Evolutionary conservation across 1,284 basidiomycete genomes (phyloP).

Genomic region (Chalciporus sp.): DNA sequence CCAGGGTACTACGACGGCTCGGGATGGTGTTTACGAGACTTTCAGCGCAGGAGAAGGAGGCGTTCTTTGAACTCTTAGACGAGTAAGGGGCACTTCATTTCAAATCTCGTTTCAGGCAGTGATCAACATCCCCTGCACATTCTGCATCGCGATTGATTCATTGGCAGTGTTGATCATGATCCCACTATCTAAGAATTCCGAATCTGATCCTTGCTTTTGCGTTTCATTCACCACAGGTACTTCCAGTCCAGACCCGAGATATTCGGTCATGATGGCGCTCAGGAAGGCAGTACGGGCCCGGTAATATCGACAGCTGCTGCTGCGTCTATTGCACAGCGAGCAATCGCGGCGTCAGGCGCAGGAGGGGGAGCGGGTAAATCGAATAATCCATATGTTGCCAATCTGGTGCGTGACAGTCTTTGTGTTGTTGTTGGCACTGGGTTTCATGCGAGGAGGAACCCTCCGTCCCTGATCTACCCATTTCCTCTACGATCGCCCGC

Average conservation of each 20-base stretch:
- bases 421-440: no score
- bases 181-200: neutral
- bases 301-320: conserved; percentile 34
- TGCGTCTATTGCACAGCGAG: conserved; percentile 49
- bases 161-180: no score
- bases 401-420: conserved; percentile 23
- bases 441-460: no score
- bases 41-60: conserved; percentile 66
- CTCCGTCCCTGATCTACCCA: no score
- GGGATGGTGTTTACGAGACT: conserved; percentile 73
- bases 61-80: conserved; percentile 76
- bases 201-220: conserved; percentile 1
- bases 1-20: conserved; percentile 1
- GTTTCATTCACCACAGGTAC: conserved; percentile 55
- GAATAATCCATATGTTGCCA: conserved; percentile 31
- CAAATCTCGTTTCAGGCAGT: neutral
- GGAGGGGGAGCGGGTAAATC: conserved; percentile 33
- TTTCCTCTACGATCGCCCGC: neutral
- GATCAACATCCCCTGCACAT: no score
- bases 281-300: conserved; percentile 21
- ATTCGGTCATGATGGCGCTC: conserved; percentile 26
- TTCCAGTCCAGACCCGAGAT: conserved; percentile 76
- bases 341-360: conserved; percentile 45
- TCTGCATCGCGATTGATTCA: no score
- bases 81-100: conserved; percentile 50